Conservation (phyloP, 257 asterid genomes). For the Osmanthus fragrans region DNA sequence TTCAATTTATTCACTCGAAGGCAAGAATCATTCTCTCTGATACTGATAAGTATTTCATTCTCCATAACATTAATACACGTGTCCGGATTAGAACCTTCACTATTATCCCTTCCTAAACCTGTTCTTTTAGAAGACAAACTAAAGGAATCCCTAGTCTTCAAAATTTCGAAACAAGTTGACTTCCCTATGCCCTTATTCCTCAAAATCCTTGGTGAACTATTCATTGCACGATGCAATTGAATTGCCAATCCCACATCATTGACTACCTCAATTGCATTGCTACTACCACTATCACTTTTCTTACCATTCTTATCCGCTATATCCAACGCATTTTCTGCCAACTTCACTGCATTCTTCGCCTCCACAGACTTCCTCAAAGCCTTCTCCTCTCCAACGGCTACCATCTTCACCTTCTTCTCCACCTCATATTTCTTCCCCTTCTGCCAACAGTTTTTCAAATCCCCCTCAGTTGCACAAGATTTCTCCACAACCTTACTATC, state of each 20-base stretch:
- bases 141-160: conserved; percentile 28
- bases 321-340: conserved; percentile 27
- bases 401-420: conserved; percentile 40
- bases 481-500: conserved; percentile 26
- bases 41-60: conserved; percentile 27
- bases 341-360: conserved; percentile 27
- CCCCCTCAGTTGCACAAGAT: conserved; percentile 20
- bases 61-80: conserved; percentile 23
- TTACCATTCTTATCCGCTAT: conserved; percentile 27
- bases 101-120: conserved; percentile 23
- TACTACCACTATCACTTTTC: conserved; percentile 28
- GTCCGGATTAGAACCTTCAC: conserved; percentile 35
- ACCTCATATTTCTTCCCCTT: conserved; percentile 26
- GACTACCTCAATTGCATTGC: conserved; percentile 31
- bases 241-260: conserved; percentile 59
- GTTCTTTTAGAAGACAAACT: conserved; percentile 36
- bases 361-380: conserved; percentile 34
- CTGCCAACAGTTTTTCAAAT: conserved; percentile 24
- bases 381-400: conserved; percentile 33
- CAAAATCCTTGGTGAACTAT: conserved; percentile 54
- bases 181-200: conserved; percentile 32
- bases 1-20: conserved; percentile 22
- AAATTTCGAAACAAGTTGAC: conserved; percentile 27
- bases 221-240: conserved; percentile 59
- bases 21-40: conserved; percentile 21